A percentile compares a stretch with the other conserved stretches of the same genome.
Conservation (phyloP, 2,329 filamentous ascomycete genomes). For the Trichoderma endophyticum region DNA sequence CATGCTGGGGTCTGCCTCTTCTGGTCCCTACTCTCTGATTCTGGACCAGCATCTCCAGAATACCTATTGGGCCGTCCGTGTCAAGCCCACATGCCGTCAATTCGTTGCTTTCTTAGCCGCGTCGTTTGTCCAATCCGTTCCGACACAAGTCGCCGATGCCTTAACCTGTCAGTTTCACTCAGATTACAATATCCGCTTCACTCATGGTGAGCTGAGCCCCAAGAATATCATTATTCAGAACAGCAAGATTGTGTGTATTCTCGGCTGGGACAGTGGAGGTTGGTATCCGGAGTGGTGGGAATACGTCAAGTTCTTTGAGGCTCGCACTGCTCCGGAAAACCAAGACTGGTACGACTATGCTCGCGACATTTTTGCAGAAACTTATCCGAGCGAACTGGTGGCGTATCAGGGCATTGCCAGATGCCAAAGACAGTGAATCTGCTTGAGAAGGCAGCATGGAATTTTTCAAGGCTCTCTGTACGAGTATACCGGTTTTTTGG, state of each 20-base stretch:
- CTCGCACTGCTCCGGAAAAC: slow-evolving; percentile 27
- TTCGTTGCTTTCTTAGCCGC: slow-evolving; percentile 29
- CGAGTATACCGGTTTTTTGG: neutral
- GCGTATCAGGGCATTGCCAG: slow-evolving; percentile 32
- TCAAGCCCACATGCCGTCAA: slow-evolving; percentile 17
- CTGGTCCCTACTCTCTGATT: slow-evolving; percentile 25
- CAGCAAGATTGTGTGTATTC: slow-evolving; percentile 25
- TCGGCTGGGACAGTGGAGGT: slow-evolving; percentile 33
- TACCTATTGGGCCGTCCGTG: slow-evolving; percentile 31
- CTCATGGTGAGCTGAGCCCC: slow-evolving; percentile 29
- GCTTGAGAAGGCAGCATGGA: neutral
- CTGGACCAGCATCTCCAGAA: slow-evolving; percentile 28
- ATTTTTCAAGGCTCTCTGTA: neutral
- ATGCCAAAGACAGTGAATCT: slow-evolving; percentile 26
- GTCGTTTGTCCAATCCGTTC: slow-evolving; percentile 27
- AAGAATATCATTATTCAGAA: slow-evolving; percentile 31
- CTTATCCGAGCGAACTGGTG: slow-evolving; percentile 28
- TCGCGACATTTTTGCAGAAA: slow-evolving; percentile 27
- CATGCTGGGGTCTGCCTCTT: slow-evolving; percentile 23
- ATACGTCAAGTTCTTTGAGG: slow-evolving; percentile 35
- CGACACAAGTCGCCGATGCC: slow-evolving; percentile 23
- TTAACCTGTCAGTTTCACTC: slow-evolving; percentile 23
- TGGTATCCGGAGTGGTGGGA: slow-evolving; percentile 36
- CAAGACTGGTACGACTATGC: slow-evolving; percentile 34
- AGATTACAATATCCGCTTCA: slow-evolving; percentile 23